Evolutionary conservation across 768 basidiomycete genomes (phyloP).

Genomic region (Hericium alpestre): DNA sequence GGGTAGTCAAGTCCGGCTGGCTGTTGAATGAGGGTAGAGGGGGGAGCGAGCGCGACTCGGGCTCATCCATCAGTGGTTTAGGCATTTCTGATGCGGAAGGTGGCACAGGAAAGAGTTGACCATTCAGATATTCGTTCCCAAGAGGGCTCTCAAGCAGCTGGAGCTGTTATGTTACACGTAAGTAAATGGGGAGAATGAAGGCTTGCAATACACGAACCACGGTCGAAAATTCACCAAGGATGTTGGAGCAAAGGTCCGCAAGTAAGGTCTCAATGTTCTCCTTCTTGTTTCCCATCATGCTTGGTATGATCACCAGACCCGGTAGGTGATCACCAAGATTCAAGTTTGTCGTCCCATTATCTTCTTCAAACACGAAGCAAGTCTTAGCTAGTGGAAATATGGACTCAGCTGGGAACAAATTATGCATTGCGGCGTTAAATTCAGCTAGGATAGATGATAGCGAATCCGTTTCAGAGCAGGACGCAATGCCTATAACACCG

Average conservation of each 20-base stretch:
- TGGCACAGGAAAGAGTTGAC: conserved; percentile 49
- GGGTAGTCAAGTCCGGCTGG: conserved; percentile 39
- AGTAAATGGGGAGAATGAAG: background rate
- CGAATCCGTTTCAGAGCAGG: conserved; percentile 47
- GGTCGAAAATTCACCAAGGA: conserved; percentile 76
- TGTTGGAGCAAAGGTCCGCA: conserved; percentile 79
- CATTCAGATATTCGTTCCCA: conserved; percentile 80
- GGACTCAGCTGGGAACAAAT: conserved; percentile 55
- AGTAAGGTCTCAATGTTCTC: conserved; percentile 81
- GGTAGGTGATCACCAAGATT: conserved; percentile 46
- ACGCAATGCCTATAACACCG: conserved; percentile 80
- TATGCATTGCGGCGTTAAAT: conserved; percentile 53
- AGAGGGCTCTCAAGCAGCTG: conserved; percentile 71
- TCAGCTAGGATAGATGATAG: conserved; percentile 46
- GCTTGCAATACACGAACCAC: conserved; percentile 45
- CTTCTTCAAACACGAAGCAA: conserved; percentile 80
- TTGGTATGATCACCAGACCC: conserved; percentile 71
- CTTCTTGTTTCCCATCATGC: conserved; percentile 78
- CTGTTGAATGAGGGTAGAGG: conserved; percentile 41
- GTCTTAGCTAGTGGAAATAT: conserved; percentile 72
- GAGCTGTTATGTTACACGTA: conserved; percentile 35
- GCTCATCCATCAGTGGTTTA: conserved; percentile 36
- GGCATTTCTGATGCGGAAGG: conserved; percentile 56
- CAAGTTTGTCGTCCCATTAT: conserved; percentile 40
- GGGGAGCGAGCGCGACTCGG: conserved; percentile 32